A percentile compares a stretch with the other conserved stretches of the same genome.
Conservation (phyloP, 2,329 filamentous ascomycete species). For the Ophiostoma sp. region DNA sequence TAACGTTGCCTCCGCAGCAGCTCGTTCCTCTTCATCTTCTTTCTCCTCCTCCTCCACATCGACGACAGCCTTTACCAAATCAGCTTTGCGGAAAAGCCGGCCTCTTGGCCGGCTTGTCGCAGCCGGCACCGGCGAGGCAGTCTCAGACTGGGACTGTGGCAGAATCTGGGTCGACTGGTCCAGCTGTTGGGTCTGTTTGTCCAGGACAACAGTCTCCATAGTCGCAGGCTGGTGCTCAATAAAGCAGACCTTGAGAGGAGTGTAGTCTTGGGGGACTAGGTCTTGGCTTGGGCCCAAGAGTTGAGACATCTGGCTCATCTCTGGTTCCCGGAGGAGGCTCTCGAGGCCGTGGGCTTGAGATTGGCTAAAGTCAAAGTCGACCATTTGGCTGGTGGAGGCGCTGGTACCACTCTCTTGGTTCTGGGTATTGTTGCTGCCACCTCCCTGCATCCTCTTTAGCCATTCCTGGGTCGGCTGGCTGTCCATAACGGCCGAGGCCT, state of each 20-base stretch:
- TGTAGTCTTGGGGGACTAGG: slow-evolving; percentile 65
- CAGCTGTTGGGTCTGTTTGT: slow-evolving; percentile 23
- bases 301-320: slow-evolving; percentile 59
- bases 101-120: slow-evolving; percentile 48
- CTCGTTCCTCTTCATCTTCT: slow-evolving; percentile 27
- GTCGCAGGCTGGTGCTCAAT: slow-evolving; percentile 61
- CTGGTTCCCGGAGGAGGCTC: slow-evolving; percentile 46
- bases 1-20: slow-evolving; percentile 33
- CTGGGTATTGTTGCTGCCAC: neutral
- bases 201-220: slow-evolving; percentile 59
- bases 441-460: slow-evolving; percentile 25
- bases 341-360: slow-evolving; percentile 56
- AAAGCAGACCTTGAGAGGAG: slow-evolving; percentile 65
- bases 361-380: slow-evolving; percentile 55
- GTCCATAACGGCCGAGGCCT: slow-evolving; percentile 43
- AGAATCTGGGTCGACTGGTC: slow-evolving; percentile 24
- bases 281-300: slow-evolving; percentile 76
- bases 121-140: neutral
- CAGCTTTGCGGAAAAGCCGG: slow-evolving; percentile 43
- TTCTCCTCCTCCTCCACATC: slow-evolving; percentile 33
- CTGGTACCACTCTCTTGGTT: neutral
- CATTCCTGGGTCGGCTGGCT: slow-evolving; percentile 41
- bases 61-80: slow-evolving; percentile 36
- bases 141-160: slow-evolving; percentile 34
- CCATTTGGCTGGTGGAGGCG: slow-evolving; percentile 35